phyloP scores from a whole-genome alignment of 106 monocot species.

The Posidonia australis region DNA sequence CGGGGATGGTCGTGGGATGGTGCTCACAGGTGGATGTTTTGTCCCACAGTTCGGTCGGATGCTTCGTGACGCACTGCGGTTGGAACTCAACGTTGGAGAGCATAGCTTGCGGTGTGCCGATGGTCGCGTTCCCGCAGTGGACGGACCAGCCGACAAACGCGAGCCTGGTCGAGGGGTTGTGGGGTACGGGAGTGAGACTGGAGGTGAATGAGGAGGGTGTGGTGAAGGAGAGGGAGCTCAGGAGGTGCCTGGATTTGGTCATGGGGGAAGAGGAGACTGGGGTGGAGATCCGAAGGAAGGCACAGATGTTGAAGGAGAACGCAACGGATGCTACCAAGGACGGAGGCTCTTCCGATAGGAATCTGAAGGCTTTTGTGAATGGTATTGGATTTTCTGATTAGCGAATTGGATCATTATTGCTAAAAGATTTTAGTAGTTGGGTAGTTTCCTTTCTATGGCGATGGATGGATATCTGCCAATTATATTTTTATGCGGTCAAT shows the following conservation, averaged over 20 bases:
- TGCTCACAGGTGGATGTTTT: conserved; percentile 17
- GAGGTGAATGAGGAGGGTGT: conserved; percentile 3
- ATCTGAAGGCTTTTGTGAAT: conserved; percentile 7
- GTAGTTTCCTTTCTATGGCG: no score
- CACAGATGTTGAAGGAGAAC: conserved; percentile 1
- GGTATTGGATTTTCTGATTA: not conserved
- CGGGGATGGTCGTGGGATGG: conserved; percentile 16
- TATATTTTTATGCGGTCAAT: no score
- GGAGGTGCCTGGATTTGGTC: conserved; percentile 19
- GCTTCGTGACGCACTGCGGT: conserved; percentile 23
- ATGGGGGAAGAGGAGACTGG: not conserved
- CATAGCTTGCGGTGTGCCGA: conserved; percentile 7
- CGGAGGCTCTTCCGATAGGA: conserved; percentile 14
- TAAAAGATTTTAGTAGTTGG: no score
- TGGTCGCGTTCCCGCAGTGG: conserved; percentile 7
- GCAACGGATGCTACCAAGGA: conserved; percentile 1
- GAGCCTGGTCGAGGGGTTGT: conserved; percentile 8
- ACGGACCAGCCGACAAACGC: conserved; percentile 13
- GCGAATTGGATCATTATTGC: no score
- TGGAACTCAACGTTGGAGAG: conserved; percentile 20
- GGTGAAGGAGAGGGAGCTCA: conserved; percentile 9
- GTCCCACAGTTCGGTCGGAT: conserved; percentile 10
- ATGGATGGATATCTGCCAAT: no score
- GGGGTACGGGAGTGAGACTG: conserved; percentile 10
- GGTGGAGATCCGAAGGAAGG: conserved; percentile 3